Percentiles rank a stretch among this genome's conserved stretches.
Conservation (phyloP, 1,284 basidiomycete genomes). For the Ustilago cynodontis region DNA sequence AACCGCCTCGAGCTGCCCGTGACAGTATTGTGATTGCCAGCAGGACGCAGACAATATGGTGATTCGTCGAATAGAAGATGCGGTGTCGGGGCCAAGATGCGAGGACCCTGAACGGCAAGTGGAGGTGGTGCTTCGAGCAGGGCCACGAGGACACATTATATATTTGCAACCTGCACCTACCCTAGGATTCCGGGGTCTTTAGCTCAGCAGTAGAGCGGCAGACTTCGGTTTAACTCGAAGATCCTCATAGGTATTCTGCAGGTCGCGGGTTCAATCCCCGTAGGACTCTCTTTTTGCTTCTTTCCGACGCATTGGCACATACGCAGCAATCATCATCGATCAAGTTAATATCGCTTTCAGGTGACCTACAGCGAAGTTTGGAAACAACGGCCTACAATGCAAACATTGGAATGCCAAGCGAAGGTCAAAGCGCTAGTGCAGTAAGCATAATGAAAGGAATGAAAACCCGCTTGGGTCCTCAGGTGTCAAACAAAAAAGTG, state of each 20-base stretch:
- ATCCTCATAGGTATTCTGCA: conserved; percentile 37
- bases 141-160: not conserved
- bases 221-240: conserved; percentile 40
- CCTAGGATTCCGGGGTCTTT: conserved; percentile 28
- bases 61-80: not conserved
- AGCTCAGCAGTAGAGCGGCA: conserved; percentile 60
- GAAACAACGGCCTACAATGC: too few species aligned
- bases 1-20: not conserved
- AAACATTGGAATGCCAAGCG: not conserved
- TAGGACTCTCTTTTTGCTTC: conserved; percentile 37
- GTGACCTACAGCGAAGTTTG: not conserved
- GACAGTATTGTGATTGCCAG: not conserved
- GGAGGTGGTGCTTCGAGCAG: too few species aligned
- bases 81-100: not conserved
- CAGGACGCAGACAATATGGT: not conserved
- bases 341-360: not conserved
- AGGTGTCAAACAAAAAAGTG: not conserved
- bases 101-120: not conserved
- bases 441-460: not conserved
- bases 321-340: not conserved
- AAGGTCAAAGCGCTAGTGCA: not conserved
- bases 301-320: not conserved
- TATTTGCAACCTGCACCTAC: not conserved
- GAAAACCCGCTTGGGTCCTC: not conserved
- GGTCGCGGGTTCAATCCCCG: conserved; percentile 59